Evolutionary conservation across 2,329 filamentous ascomycete genomes (phyloP).

Genomic region (Colletotrichum brevisporum): DNA sequence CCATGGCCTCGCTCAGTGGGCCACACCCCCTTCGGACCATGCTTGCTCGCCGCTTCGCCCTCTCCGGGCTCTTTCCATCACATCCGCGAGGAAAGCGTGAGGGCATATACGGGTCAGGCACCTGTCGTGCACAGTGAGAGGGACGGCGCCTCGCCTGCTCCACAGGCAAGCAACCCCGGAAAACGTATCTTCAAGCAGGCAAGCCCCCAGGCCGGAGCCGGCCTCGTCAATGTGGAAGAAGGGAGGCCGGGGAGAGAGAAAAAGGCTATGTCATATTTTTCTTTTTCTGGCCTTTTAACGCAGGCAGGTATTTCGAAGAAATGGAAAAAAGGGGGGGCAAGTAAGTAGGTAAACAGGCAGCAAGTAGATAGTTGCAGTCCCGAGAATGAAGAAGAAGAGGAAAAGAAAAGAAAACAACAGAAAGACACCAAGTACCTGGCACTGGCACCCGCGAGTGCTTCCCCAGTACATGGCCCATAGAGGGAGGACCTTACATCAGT

Average conservation of each 20-base stretch:
- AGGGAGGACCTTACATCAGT: background rate
- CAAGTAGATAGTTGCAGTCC: conserved; percentile 5
- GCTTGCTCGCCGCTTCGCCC: background rate
- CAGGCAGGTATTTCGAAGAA: background rate
- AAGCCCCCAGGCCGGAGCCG: too few species aligned
- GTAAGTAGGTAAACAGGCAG: background rate
- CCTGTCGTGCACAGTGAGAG: background rate
- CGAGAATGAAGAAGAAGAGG: background rate
- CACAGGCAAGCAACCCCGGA: too few species aligned
- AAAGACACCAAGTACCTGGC: conserved; percentile 29
- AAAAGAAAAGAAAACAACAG: background rate
- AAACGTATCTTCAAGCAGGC: background rate
- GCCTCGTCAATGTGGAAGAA: background rate
- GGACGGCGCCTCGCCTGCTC: too few species aligned
- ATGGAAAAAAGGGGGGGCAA: background rate
- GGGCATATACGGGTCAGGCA: too few species aligned
- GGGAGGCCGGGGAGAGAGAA: background rate
- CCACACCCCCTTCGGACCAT: background rate
- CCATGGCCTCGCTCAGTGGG: background rate
- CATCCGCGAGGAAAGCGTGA: background rate
- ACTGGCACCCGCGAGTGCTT: conserved; percentile 23
- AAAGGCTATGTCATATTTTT: background rate
- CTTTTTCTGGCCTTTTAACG: background rate
- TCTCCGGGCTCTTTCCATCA: background rate
- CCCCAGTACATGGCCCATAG: conserved; percentile 21